Conservation (phyloP, 441 rosid genomes). For the Populus hybrid region DNA sequence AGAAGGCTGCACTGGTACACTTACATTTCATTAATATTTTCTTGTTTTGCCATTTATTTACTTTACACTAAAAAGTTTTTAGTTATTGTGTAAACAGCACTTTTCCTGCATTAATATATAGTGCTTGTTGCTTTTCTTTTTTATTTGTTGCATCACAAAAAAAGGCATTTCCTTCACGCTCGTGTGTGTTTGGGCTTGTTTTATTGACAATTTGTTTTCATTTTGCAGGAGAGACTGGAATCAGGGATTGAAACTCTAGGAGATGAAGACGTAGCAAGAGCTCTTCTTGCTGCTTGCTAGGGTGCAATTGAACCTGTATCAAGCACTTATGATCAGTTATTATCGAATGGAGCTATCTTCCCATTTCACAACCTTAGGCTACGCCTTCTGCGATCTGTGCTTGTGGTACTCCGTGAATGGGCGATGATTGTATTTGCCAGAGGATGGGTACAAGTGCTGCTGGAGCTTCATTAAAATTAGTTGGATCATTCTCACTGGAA, state of each 20-base stretch:
- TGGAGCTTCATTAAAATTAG: constrained; percentile 69
- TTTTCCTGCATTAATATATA: too few species aligned
- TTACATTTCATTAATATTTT: constrained; percentile 9
- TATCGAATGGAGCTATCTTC: constrained; percentile 76
- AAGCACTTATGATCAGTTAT: constrained; percentile 76
- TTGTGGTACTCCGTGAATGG: constrained; percentile 92
- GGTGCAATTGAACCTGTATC: constrained; percentile 89
- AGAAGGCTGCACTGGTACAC: constrained; percentile 87
- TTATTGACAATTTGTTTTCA: constrained; percentile 1
- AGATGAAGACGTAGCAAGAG: constrained; percentile 82
- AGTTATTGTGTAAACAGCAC: background rate
- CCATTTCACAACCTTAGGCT: constrained; percentile 79
- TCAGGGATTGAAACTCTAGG: constrained; percentile 61
- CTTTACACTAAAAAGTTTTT: background rate
- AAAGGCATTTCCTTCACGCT: background rate
- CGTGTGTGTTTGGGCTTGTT: background rate
- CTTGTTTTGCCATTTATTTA: background rate
- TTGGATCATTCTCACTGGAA: constrained; percentile 56
- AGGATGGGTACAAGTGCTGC: constrained; percentile 68
- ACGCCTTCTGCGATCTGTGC: constrained; percentile 77
- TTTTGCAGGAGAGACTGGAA: constrained; percentile 75
- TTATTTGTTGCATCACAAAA: background rate
- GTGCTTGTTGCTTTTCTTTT: background rate
- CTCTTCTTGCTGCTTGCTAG: constrained; percentile 89
- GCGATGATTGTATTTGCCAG: constrained; percentile 81